These are phyloP conservation scores for Cordyceps cateniannulata DNA, from an alignment of 2,329 filamentous ascomycete species.

Conservation along the genomic window DNA sequence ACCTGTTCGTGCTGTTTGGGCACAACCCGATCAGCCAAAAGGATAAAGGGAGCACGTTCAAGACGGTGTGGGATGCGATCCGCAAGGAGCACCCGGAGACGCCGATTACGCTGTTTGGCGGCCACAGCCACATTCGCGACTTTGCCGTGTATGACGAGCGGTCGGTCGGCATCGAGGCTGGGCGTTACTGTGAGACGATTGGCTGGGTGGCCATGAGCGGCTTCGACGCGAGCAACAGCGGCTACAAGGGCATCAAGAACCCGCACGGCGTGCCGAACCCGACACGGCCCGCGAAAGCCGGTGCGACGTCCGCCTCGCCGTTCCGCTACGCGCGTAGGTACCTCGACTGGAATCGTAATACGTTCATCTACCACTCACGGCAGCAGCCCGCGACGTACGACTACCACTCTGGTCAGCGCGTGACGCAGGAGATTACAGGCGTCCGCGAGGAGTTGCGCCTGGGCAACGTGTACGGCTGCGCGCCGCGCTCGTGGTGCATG, in stretches of 20 bases:
- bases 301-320: slow-evolving; percentile 26
- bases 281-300: slow-evolving; percentile 32
- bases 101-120: slow-evolving; percentile 60
- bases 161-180: slow-evolving; percentile 55
- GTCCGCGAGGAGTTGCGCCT: slow-evolving; percentile 48
- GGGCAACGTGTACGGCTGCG: slow-evolving; percentile 51
- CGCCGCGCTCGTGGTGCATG: slow-evolving; percentile 53
- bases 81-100: slow-evolving; percentile 47
- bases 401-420: slow-evolving; percentile 36
- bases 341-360: slow-evolving; percentile 62
- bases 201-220: slow-evolving; percentile 61
- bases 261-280: slow-evolving; percentile 33
- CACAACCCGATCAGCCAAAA: slow-evolving; percentile 52
- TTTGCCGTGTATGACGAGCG: slow-evolving; percentile 57
- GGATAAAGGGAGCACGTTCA: slow-evolving; percentile 36
- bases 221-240: slow-evolving; percentile 40
- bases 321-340: slow-evolving; percentile 52
- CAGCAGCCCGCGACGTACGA: slow-evolving; percentile 45
- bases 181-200: slow-evolving; percentile 61
- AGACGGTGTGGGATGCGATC: slow-evolving; percentile 49
- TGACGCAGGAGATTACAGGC: slow-evolving; percentile 43
- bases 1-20: slow-evolving; percentile 57
- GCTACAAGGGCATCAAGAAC: slow-evolving; percentile 28
- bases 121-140: slow-evolving; percentile 59
- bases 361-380: slow-evolving; percentile 57